Evolutionary conservation across 2,329 filamentous ascomycete genomes (phyloP).

Genomic region (Claviceps sorghi): DNA sequence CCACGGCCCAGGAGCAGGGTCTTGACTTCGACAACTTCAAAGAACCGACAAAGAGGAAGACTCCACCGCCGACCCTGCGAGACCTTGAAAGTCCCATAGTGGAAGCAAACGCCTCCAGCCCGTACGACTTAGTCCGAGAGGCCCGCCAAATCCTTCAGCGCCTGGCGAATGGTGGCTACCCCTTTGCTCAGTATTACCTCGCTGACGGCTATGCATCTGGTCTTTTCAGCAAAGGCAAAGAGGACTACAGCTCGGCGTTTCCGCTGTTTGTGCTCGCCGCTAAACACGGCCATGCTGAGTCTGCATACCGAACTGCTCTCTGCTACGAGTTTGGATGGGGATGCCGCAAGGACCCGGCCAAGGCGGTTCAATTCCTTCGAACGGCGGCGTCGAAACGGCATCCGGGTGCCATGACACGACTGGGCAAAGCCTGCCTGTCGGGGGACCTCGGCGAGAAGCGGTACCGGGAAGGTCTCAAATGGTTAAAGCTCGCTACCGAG

Average conservation of each 20-base stretch:
- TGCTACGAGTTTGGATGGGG: conserved; percentile 99
- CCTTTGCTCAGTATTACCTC: conserved; percentile 95
- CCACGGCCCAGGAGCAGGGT: conserved; percentile 68
- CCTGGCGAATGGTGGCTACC: conserved; percentile 75
- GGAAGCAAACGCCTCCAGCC: conserved; percentile 33
- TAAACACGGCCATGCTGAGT: conserved; percentile 95
- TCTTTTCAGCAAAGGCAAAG: conserved; percentile 85
- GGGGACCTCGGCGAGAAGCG: conserved; percentile 79
- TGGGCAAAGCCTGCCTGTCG: conserved; percentile 78
- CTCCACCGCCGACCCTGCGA: conserved; percentile 29
- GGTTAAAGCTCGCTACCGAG: conserved; percentile 87
- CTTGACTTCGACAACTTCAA: conserved; percentile 35
- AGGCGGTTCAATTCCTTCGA: conserved; percentile 87
- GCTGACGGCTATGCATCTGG: conserved; percentile 90
- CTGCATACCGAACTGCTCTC: conserved; percentile 79
- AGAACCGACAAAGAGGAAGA: conserved; percentile 23
- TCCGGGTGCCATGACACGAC: conserved; percentile 82
- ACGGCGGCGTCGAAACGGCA: conserved; percentile 86
- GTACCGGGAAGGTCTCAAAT: conserved; percentile 86
- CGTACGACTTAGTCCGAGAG: conserved; percentile 64
- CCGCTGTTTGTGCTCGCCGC: conserved; percentile 83
- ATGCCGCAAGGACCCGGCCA: conserved; percentile 73
- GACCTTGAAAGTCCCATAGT: conserved; percentile 32
- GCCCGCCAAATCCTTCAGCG: conserved; percentile 79
- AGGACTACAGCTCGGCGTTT: conserved; percentile 84